Evolutionary conservation across 2,329 filamentous ascomycete genomes (phyloP).

Genomic region (Chaetomium sp.): DNA sequence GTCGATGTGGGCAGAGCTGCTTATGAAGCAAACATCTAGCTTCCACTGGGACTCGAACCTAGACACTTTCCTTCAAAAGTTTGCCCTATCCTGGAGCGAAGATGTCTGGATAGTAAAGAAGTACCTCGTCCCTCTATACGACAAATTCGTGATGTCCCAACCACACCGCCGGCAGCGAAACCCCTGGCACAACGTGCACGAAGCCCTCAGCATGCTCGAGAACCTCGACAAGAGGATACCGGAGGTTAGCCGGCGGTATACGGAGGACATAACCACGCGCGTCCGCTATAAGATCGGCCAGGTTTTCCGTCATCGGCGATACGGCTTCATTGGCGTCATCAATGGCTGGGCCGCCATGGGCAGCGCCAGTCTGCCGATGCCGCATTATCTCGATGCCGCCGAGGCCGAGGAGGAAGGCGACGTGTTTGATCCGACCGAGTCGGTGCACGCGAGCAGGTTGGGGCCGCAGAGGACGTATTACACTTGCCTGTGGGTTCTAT

Average conservation of each 20-base stretch:
- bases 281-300: conserved; percentile 76
- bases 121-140: conserved; percentile 66
- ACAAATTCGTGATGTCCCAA: conserved; percentile 42
- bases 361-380: conserved; percentile 34
- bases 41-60: conserved; percentile 63
- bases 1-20: conserved; percentile 69
- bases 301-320: conserved; percentile 80
- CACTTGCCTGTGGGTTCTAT: conserved; percentile 73
- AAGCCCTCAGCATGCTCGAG: conserved; percentile 46
- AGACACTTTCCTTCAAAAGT: conserved; percentile 64
- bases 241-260: conserved; percentile 39
- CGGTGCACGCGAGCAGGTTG: conserved; percentile 51
- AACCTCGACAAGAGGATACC: conserved; percentile 50
- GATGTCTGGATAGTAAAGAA: conserved; percentile 72
- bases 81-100: conserved; percentile 67
- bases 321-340: conserved; percentile 77
- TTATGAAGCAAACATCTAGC: conserved; percentile 53
- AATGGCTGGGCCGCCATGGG: conserved; percentile 74
- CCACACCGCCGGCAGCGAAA: conserved; percentile 37
- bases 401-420: conserved; percentile 58
- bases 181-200: conserved; percentile 42
- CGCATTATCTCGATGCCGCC: conserved; percentile 35
- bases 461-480: conserved; percentile 75
- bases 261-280: conserved; percentile 39
- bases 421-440: conserved; percentile 22